Evolutionary conservation across 176 grass and related monocot species (phyloP), one percentile per base, ranked within the genome.

Genomic region (Ampelocalamus luodianensis): DNA sequence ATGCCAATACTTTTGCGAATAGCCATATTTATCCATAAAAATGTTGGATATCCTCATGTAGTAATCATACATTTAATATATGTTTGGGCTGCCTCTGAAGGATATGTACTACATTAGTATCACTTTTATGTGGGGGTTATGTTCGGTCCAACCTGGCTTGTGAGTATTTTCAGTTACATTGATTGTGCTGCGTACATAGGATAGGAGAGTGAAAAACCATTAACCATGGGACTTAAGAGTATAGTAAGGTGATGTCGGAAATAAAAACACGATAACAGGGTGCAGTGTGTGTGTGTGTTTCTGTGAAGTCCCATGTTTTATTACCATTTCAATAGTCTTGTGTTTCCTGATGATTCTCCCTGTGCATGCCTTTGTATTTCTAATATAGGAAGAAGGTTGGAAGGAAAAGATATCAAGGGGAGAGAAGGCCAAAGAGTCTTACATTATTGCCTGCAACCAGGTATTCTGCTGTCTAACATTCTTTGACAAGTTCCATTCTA

Each of bases 311-410:
- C 29, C 29, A 29, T 29, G 29, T 29, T 29, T 29, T 29, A 29
- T 29, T 29, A 29, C 29, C 29, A 29, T 29, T 29, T 29, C 80
- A 39, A 43, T 55, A 80, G n/a, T 68, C 37, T 69, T 70, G 64
- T 90, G 76, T 64, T 85, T 81, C 36, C 48, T 91, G 78, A 67
- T 76, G 27, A 29, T 75, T 81, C 32, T 72, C 77, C 38, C 46
- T 66, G 56, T 18, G 22, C 82, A 40, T 12, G 71, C 49, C 81
- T 85, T 75, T 76, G 82, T 91, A 91, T 85, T 88, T 91, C n/a
- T n/a, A n/a, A n/a, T n/a, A 85, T 91, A 91, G 77, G 81, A 72
- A 81, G 73, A 69, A 74, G 72, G 81, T 23, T 67, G 60, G 53
- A 61, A 64, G 65, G 59, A 76, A 43, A 53, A n/a, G 26, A 68